These are phyloP conservation scores for Lactifluus rugatus DNA, from an alignment of 768 basidiomycete genomes.

Conservation along the genomic window DNA sequence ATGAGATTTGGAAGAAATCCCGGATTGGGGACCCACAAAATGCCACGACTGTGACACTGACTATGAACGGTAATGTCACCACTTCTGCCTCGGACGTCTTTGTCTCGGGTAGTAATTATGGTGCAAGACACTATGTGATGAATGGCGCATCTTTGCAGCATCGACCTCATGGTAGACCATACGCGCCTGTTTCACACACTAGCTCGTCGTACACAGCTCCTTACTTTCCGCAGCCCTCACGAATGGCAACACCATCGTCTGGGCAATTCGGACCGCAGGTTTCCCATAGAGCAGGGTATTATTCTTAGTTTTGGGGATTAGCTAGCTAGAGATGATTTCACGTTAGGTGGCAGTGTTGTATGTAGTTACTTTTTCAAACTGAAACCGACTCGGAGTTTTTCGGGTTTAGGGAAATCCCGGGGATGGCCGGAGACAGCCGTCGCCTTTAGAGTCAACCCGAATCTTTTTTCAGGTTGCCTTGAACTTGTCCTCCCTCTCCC, in stretches of 20 bases:
- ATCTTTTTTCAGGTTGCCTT: conserved; percentile 38
- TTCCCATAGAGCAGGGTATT: conserved; percentile 14
- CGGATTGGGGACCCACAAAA: conserved; percentile 26
- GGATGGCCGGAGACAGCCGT: conserved; percentile 25
- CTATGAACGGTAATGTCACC: conserved; percentile 16
- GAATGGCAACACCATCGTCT: neutral
- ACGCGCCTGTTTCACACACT: neutral
- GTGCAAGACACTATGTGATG: conserved; percentile 16
- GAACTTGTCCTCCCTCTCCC: conserved; percentile 30
- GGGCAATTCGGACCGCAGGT: conserved; percentile 14
- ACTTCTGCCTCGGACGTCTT: conserved; percentile 8
- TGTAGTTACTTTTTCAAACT: too few species aligned
- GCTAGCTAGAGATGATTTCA: neutral
- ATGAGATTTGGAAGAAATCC: conserved; percentile 68
- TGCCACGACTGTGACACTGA: conserved; percentile 10
- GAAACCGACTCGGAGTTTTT: neutral
- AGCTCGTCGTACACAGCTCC: conserved; percentile 7
- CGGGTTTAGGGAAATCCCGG: conserved; percentile 26
- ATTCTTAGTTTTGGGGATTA: conserved; percentile 9
- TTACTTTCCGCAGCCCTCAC: conserved; percentile 9
- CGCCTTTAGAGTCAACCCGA: conserved; percentile 27
- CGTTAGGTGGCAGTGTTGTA: too few species aligned
- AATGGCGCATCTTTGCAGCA: conserved; percentile 12
- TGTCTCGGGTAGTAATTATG: conserved; percentile 13
- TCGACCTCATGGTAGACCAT: conserved; percentile 6